These are phyloP conservation scores for Talaromyces sp. DNA, from an alignment of 2,329 filamentous ascomycete species.

Conservation along the genomic window DNA sequence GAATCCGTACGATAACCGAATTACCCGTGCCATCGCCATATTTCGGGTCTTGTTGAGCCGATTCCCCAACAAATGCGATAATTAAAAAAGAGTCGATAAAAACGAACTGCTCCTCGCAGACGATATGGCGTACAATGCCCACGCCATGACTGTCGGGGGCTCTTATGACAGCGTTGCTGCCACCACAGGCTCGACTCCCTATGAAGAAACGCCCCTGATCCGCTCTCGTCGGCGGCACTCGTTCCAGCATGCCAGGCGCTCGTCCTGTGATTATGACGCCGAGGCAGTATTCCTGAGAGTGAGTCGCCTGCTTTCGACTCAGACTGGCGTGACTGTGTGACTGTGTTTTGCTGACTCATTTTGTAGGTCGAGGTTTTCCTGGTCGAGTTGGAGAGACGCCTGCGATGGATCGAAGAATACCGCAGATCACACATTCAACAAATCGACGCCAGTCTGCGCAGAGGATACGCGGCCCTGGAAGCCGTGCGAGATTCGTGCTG, in stretches of 20 bases:
- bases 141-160: slow-evolving; percentile 33
- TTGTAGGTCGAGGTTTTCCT: slow-evolving; percentile 48
- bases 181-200: slow-evolving; percentile 23
- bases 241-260: slow-evolving; percentile 36
- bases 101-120: background rate
- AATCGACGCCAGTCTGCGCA: slow-evolving; percentile 75
- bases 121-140: slow-evolving; percentile 33
- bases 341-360: background rate
- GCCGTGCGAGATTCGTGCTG: slow-evolving; percentile 84
- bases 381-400: slow-evolving; percentile 73
- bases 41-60: background rate
- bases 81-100: background rate
- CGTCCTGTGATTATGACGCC: slow-evolving; percentile 40
- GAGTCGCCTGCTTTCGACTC: slow-evolving; percentile 9
- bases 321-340: background rate
- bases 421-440: slow-evolving; percentile 73
- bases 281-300: slow-evolving; percentile 42
- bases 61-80: background rate
- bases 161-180: slow-evolving; percentile 23
- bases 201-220: slow-evolving; percentile 28
- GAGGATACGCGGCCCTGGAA: slow-evolving; percentile 79
- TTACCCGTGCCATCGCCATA: background rate
- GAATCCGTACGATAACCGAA: background rate
- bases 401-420: slow-evolving; percentile 85
- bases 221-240: slow-evolving; percentile 40